Conservation (phyloP, 495 filamentous ascomycete genomes). For the Trichoderma reesei region DNA sequence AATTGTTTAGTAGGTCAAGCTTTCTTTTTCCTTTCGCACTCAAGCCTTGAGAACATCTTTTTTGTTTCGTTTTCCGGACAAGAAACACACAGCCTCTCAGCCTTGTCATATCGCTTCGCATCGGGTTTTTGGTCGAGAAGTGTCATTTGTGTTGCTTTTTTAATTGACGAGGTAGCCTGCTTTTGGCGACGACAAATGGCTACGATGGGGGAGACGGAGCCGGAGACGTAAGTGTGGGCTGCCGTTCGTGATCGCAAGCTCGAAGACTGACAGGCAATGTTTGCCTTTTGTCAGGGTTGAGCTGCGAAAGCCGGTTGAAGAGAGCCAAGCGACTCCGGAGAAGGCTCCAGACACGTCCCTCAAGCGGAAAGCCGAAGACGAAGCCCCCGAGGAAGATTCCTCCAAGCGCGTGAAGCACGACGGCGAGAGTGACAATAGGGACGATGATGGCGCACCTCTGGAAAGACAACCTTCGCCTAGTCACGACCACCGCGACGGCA, state of each 20-base stretch:
- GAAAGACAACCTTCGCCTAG: background rate
- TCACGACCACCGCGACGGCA: background rate
- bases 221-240: background rate
- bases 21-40: no score
- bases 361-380: slow-evolving; percentile 9
- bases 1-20: no score
- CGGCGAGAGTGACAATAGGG: background rate
- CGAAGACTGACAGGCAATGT: background rate
- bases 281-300: background rate
- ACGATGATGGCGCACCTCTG: background rate
- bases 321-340: background rate
- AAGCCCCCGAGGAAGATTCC: slow-evolving; percentile 1
- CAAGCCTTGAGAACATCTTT: no score
- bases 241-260: background rate
- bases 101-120: no score
- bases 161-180: background rate
- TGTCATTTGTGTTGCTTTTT: no score
- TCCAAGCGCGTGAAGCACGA: slow-evolving; percentile 8
- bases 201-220: background rate
- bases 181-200: background rate
- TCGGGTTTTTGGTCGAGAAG: no score
- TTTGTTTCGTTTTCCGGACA: no score
- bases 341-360: background rate
- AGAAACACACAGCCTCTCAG: no score
- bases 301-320: background rate